Evolutionary conservation across 768 basidiomycete genomes (phyloP), one percentile per base, ranked within the genome.

Genomic region (Kwoniella pini): DNA sequence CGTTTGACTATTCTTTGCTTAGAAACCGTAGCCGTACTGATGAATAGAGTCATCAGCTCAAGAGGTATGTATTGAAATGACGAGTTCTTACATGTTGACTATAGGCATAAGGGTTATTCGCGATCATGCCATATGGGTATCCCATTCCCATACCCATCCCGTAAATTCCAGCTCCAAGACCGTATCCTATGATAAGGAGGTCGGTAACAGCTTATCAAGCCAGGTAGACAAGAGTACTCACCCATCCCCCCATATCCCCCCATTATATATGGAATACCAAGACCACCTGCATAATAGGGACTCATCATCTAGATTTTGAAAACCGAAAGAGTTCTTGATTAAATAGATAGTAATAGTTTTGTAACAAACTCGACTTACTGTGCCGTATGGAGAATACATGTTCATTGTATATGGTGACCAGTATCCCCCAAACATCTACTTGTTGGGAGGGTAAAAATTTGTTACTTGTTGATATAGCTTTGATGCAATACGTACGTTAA

Each of bases 261-360:
- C 64, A 64, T 70, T 60, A 67, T 67, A 33, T 74, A 71, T 11
- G 72, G 72, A 3, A 71, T 67, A 26, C 72, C 72, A 2, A 74
- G 61, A 15, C 72, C 72, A 4, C 72, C 72, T 26, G 72, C 67
- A 42, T 74, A 74, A 48, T 74, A 74, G 7, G 72, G 62, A 49
- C 58, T 71, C 65, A 67, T 63, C 69, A 66, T 52, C 57, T 28
- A n/a, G n/a, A n/a, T n/a, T n/a, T n/a, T n/a, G n/a, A n/a, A n/a
- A n/a, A n/a, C n/a, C n/a, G n/a, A n/a, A n/a, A n/a, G n/a, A n/a
- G n/a, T n/a, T n/a, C n/a, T n/a, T 36, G 50, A 46, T 45, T 9
- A 26, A 46, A 13, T 11, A 44, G 45, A 9, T 0, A 3, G 19
- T 13, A 24, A 26, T 30, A 0, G 24, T 0, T 9, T 13, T 43